phyloP scores from a whole-genome alignment of 495 filamentous ascomycete species.

The Xanthoparmelia taractica region DNA sequence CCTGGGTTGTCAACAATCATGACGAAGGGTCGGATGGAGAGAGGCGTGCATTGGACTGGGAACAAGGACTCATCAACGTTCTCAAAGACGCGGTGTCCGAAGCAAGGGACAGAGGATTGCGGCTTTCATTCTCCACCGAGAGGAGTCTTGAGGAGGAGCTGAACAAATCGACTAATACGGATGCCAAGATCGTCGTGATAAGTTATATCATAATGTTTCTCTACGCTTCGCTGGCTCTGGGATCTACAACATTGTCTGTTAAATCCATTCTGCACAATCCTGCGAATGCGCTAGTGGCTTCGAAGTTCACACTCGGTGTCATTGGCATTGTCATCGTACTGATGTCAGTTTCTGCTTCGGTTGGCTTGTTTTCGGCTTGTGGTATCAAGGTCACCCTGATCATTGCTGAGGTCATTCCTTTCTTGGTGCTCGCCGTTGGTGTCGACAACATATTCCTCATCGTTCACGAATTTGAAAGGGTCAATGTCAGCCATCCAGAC shows the following conservation, averaged over 20 bases:
- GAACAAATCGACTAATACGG: slow-evolving; percentile 95
- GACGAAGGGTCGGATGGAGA: slow-evolving; percentile 62
- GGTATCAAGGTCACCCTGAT: slow-evolving; percentile 92
- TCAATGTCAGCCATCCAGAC: slow-evolving; percentile 83
- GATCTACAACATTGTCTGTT: slow-evolving; percentile 72
- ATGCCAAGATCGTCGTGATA: slow-evolving; percentile 92
- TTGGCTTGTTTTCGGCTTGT: slow-evolving; percentile 82
- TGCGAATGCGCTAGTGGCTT: slow-evolving; percentile 76
- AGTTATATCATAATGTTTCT: slow-evolving; percentile 99
- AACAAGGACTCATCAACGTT: slow-evolving; percentile 62
- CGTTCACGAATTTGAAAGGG: slow-evolving; percentile 93
- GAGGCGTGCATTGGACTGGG: slow-evolving; percentile 77
- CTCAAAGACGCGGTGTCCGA: slow-evolving; percentile 70
- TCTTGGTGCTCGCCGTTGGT: slow-evolving; percentile 89
- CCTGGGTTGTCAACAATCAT: slow-evolving; percentile 94
- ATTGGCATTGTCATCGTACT: slow-evolving; percentile 89
- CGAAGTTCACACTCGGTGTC: slow-evolving; percentile 89
- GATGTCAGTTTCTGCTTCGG: slow-evolving; percentile 93
- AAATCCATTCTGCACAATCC: slow-evolving; percentile 71
- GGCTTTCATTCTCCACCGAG: slow-evolving; percentile 90
- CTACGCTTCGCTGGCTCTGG: slow-evolving; percentile 86
- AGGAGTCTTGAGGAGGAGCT: slow-evolving; percentile 84
- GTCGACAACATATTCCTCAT: slow-evolving; percentile 99
- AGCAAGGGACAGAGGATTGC: slow-evolving; percentile 65
- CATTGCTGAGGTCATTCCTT: slow-evolving; percentile 97